Evolutionary conservation across 2,329 filamentous ascomycete genomes (phyloP), one percentile per base, ranked within the genome.

Genomic region (Alternaria arbusti): DNA sequence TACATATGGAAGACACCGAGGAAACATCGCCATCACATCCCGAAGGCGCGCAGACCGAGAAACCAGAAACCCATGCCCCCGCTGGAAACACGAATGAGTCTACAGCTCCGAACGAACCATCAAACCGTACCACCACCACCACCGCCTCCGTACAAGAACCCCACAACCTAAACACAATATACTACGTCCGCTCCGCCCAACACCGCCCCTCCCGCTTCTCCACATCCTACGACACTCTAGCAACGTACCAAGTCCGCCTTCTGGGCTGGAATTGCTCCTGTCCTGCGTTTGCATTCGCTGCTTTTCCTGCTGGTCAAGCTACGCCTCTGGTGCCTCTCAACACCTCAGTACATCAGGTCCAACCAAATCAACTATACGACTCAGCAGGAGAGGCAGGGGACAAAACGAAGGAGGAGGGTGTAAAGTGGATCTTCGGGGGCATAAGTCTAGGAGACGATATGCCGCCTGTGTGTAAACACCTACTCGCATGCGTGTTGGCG

Each of bases 231-330:
- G 65, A 76, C 59, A 60, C 71, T 51, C 70, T 66, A 7, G 69
- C 70, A 5, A 66, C 50, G 54, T 96, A 97, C 80, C 84, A 92
- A 70, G 91, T 98, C 15, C 87, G 90, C 10, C 85, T 94, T 2
- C 71, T 79, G 1, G 88, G 90, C 1, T 98, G 96, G 96, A 94
- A 91, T 78, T 99, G 96, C 80, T 92, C 89, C 1, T 99, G 96
- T 82, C 91, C 94, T 4, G 90, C 89, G 1, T 98, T 98, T 79
- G 86, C 90, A 0, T 90, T 96, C 66, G 84, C 90, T 20, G 87
- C 90, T 3, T 94, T 94, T 70, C 78, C 82, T 3, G 78, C 80
- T 2, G 20, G 62, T 5, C 65, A 67, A 32, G 40, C 67, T 15
- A 66, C 71, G 25, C 63, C 64, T 6, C 28, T 58, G 11, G 43